Evolutionary conservation across 805 yeast genomes (phyloP), one percentile per base, ranked within the genome.

Genomic region (Ogataea allantospora): DNA sequence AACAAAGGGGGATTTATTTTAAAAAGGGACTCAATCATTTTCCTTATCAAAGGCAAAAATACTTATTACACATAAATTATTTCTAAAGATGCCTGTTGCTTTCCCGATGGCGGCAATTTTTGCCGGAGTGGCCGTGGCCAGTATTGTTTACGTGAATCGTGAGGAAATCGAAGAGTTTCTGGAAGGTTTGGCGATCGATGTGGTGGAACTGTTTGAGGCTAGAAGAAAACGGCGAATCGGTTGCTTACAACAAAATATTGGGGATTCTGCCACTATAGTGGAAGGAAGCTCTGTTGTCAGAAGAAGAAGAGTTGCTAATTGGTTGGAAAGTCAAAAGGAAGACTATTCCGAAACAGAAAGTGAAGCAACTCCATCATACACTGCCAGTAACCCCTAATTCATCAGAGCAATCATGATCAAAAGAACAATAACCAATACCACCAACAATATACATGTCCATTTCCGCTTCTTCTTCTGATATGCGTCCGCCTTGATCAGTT

Each of bases 401-500:
- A 76, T 49, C 2, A 78, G 66, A 0, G 80, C 81, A 29, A 84
- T 57, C 0, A 83, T 70, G 3, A 85, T 62, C 36, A 86, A 62
- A 8, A 79, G 68, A 21, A 86, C 62, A 2, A 85, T 69, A 2
- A 75, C 62, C 31, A 86, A 56, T 1, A 80, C 75, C 11, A 77
- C 65, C 33, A 88, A 63, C 11, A 84, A 50, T 6, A 83, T 70
- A 56, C 88, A 78, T 22, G 84, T 74, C 80, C 95, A 88, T 51
- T 77, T 81, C 2, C 88, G 72, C 48, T 80, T 78, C 38, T 68
- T 63, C 48, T 72, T 71, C 57, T 88, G 95, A 50, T 84, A 80
- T 33, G 78, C 78, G 46, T 88, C 78, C 5, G 96, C 96, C 51
- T 77, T 79, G 7, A 59, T 60, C 33, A 89, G 68, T 54, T 88